Percentiles rank a stretch among this genome's conserved stretches.
Conservation (phyloP, 257 asterid genomes). For the Fraxinus anomala region DNA sequence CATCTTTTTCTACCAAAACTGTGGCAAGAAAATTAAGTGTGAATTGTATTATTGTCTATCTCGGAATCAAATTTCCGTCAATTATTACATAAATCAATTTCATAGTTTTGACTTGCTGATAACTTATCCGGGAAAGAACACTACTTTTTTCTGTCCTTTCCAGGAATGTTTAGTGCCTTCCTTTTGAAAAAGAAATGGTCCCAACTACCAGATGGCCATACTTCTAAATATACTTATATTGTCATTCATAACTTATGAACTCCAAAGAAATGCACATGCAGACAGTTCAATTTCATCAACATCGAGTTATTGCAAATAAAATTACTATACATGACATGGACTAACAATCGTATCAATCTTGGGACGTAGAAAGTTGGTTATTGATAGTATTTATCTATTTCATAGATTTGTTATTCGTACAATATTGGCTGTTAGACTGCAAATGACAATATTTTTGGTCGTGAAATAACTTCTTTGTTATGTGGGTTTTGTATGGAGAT, state of each 20-base stretch:
- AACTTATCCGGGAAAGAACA: background rate
- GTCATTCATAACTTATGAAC: background rate
- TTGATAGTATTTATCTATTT: background rate
- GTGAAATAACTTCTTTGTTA: background rate
- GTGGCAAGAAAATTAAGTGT: too few relatives aligned
- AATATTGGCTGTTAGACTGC: background rate
- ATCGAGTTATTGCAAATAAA: too few relatives aligned
- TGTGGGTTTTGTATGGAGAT: background rate
- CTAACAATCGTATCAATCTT: background rate
- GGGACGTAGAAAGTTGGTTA: background rate
- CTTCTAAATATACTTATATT: background rate
- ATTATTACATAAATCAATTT: background rate
- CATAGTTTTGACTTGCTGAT: background rate
- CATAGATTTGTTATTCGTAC: background rate
- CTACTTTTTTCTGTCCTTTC: background rate
- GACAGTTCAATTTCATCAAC: background rate
- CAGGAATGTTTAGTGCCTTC: background rate
- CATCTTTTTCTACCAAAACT: too few relatives aligned
- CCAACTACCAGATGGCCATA: background rate
- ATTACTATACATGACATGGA: background rate
- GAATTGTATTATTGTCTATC: too few relatives aligned
- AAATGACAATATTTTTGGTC: background rate
- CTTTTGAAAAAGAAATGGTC: background rate
- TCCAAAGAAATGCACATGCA: background rate
- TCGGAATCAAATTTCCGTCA: background rate